Evolutionary conservation across 148 eudicot genomes (phyloP).

Genomic region (Oxyria digyna): DNA sequence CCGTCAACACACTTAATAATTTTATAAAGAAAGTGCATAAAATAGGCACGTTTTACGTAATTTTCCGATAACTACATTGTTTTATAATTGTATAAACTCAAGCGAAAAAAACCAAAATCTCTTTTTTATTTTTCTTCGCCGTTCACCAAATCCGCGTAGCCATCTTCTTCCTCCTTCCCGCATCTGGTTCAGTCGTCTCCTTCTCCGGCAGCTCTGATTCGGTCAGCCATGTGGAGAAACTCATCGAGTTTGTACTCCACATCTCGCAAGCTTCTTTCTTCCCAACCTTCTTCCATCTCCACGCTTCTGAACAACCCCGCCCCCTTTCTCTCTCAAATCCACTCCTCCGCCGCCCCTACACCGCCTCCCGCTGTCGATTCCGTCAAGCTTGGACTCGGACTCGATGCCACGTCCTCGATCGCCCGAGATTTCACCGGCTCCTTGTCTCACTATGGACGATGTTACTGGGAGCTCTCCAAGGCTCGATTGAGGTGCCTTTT

Average conservation of each 20-base stretch:
- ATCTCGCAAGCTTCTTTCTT: constrained; percentile 4
- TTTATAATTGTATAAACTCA: too few species aligned
- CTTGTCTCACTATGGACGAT: constrained; percentile 49
- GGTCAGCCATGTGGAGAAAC: constrained; percentile 13
- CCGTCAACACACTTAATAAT: too few species aligned
- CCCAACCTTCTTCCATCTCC: not conserved
- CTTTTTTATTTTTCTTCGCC: too few species aligned
- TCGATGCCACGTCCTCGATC: constrained; percentile 13
- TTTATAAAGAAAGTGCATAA: too few species aligned
- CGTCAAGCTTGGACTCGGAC: constrained; percentile 18
- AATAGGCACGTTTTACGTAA: too few species aligned
- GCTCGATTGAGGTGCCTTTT: constrained; percentile 60
- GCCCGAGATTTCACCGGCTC: constrained; percentile 33
- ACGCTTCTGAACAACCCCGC: not conserved
- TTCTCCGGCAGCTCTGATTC: not conserved
- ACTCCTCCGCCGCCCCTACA: constrained; percentile 10
- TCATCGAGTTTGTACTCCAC: constrained; percentile 5
- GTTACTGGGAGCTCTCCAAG: constrained; percentile 91
- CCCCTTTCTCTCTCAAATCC: constrained; percentile 2
- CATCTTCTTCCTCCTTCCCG: not conserved
- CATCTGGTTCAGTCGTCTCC: not conserved
- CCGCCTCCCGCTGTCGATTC: constrained; percentile 15
- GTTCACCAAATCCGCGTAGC: too few species aligned
- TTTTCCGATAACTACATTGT: too few species aligned
- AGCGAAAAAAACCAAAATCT: too few species aligned